These are phyloP conservation scores for Cinnamomum micranthum DNA, from an alignment of 164 flowering plant species.

Conservation along the genomic window DNA sequence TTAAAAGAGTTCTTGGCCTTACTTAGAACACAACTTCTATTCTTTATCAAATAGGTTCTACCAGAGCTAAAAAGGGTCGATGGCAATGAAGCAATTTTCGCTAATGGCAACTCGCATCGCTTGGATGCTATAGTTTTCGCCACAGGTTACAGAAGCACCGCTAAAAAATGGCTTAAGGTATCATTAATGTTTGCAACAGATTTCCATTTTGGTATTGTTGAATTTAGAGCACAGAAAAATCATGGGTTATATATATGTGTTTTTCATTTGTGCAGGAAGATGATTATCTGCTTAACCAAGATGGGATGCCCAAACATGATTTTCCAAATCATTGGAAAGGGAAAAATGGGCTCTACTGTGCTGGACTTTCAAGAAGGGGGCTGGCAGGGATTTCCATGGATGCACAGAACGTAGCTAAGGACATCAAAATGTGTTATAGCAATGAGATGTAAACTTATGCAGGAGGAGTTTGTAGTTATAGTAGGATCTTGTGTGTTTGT, in stretches of 20 bases:
- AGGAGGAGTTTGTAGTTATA: no score
- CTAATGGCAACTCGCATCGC: background rate
- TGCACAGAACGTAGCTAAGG: slow-evolving; percentile 19
- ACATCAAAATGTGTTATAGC: slow-evolving; percentile 30
- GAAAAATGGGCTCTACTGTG: background rate
- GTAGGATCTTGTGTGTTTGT: no score
- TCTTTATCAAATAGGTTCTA: background rate
- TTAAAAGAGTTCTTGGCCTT: background rate
- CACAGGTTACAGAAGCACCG: slow-evolving; percentile 13
- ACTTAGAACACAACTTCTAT: background rate
- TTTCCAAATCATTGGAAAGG: background rate
- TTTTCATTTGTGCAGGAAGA: no score
- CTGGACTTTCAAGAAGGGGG: background rate
- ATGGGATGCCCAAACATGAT: background rate
- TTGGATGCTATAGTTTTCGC: slow-evolving; percentile 14
- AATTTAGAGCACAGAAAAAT: background rate
- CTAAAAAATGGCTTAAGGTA: slow-evolving; percentile 7
- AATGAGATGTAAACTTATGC: background rate
- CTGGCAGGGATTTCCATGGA: background rate
- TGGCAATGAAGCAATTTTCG: background rate
- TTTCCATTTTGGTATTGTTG: background rate
- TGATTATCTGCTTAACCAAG: background rate
- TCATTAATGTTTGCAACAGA: background rate
- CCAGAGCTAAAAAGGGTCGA: background rate
- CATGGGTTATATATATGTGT: background rate